Evolutionary conservation across 305 asterid genomes (phyloP), one percentile per base, ranked within the genome.

Genomic region (Solanum aculeatissimum): DNA sequence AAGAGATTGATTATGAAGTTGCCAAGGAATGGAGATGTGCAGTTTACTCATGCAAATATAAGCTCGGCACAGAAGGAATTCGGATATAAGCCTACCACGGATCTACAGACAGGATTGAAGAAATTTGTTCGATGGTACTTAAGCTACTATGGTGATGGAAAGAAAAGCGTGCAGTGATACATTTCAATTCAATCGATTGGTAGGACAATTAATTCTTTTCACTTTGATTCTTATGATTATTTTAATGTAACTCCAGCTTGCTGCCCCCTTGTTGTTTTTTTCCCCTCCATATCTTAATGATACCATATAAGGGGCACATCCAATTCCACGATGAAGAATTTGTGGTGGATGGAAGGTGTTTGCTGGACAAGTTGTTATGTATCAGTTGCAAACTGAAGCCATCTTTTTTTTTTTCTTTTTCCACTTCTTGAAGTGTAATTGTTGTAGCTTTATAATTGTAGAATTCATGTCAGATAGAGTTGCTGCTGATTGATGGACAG

Each of bases 21-120:
- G 90, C 98, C 99, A 4, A 92, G 97, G 87, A 95, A 95, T 83
- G 99, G 99, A 55, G 99, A 95, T 83, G 98, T 95, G 88, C 99
- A 88, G 55, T 95, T 90, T 85, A 95, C 99, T 0, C 99, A 95
- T 66, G 98, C 99, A 3, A 95, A 95, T 86, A 95, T 95, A 72
- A 95, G 98, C 87, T 92, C 82, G 80, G 98, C 98, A 18, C 94
- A 93, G 81, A 92, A 89, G 87, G 98, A 95, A 92, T 93, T 95
- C 25, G 96, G 97, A 1, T 95, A 95, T 85, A 94, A 93, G 84
- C 98, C 98, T 38, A 87, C 95, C 2, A 95, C 98, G 1, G 98
- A 95, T 92, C 89, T 95, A 68, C 97, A 93, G 86, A 92, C 91
- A 10, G 98, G 98, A 83, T 86, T 95, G 93, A 95, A 95, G 97